Evolutionary conservation across 106 monocot species (phyloP), one percentile per base, ranked within the genome.

Genomic region (Allium sativum): DNA sequence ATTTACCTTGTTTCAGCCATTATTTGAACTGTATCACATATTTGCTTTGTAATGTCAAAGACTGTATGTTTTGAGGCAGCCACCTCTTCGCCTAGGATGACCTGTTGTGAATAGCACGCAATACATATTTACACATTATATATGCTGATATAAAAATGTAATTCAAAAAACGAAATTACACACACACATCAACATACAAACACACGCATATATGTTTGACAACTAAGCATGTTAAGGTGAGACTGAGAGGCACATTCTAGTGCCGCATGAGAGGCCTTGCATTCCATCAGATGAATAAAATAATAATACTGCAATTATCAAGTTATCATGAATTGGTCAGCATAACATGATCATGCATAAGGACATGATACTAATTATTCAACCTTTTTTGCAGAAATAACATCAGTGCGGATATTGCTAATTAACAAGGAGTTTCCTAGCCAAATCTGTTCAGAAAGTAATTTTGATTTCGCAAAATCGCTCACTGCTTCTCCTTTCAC

Each of bases 21-120:
- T 21, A 79, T 69, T 55, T 93, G 84, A 22, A 93, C 84, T 56
- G 92, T 87, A 84, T 93, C 92, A 62, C 81, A 81, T 17, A 93
- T 81, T 55, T 93, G 87, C 44, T 81, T 81, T 22, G 87, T 88
- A 55, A 93, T 78, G 61, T 93, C 92, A 70, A 93, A 88, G 72
- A 93, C 61, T 8, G 87, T 88, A 56, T 84, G 87, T 67, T 93
- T 93, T 52, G 88, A 87, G 58, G 84, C 73, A 47, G 78, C 71
- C 7, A 93, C 92, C 78, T 87, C 92, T 77, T 93, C 92, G 31
- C 84, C 92, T 44, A 87, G 67, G 60, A 93, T 93, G 9, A 93
- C 87, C 92, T 92, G 2, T 54, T 8, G 19, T 54, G 19, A 15
- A 19, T 7, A 13, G 6, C 56, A 10, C 7, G 21, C 18, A 21